Percentiles rank a stretch among this genome's conserved stretches.
These are phyloP conservation scores for Leishmania arabica DNA, from an alignment of 208 protist species.

Conservation along the genomic window DNA sequence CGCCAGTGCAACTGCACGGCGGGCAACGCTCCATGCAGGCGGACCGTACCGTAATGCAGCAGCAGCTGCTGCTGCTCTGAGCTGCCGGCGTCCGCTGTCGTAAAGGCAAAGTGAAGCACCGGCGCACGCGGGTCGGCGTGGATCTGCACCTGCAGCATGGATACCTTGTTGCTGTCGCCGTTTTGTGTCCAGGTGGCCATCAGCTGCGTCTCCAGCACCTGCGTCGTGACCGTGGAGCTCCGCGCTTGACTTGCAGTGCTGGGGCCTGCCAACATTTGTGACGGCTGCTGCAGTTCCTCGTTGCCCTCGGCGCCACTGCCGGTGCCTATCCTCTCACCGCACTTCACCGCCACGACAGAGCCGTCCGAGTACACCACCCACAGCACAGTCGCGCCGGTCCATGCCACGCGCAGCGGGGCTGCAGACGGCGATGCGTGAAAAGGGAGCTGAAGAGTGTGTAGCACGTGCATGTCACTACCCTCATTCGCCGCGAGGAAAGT, in stretches of 20 bases:
- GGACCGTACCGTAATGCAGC: constrained; percentile 40
- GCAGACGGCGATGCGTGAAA: constrained; percentile 14
- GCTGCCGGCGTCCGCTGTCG: constrained; percentile 4
- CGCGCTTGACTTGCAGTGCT: neutral
- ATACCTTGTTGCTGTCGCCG: neutral
- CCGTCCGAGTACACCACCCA: constrained; percentile 69
- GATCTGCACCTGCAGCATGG: constrained; percentile 11
- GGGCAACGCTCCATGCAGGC: constrained; percentile 2
- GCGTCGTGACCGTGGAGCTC: neutral
- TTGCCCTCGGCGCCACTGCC: neutral
- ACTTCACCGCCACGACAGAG: constrained; percentile 32
- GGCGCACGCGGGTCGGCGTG: constrained; percentile 33
- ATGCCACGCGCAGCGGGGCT: constrained; percentile 32
- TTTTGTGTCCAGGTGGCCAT: neutral
- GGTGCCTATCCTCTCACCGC: neutral
- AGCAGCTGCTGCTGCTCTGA: neutral
- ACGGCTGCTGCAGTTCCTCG: constrained; percentile 14
- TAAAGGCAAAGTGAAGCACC: constrained; percentile 33
- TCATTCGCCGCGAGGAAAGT: constrained; percentile 18
- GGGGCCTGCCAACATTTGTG: neutral
- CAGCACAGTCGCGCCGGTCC: constrained; percentile 37
- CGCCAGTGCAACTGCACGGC: constrained; percentile 17
- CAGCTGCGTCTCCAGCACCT: constrained; percentile 15
- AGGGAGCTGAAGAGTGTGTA: constrained; percentile 29
- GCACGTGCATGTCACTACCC: constrained; percentile 12